Base-by-base conservation (phyloP, 2,329 filamentous ascomycete genomes). In the Chaetomium strumarium region DNA sequence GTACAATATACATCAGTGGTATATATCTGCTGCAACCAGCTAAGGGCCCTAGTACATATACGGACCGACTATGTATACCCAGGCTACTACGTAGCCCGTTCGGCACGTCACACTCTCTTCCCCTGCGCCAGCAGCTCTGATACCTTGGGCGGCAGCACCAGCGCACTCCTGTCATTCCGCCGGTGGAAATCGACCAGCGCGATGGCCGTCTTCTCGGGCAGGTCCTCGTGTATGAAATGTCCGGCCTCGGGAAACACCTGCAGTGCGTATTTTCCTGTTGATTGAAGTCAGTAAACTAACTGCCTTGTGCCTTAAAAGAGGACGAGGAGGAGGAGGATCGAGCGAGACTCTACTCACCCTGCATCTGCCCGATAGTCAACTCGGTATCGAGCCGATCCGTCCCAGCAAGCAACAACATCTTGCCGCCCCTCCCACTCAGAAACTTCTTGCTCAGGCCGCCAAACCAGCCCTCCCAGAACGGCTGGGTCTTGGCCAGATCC, bases 401-500 rank as follows among this genome's bases (percentile, higher is more conserved):
- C 16, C 91, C 91, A 3, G 91, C 92, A 31, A 96, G 77, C 47
- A 96, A 71, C 46, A 96, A 72, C 55, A 95, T 69, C 68, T 96
- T 96, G 9, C 90, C 91, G 29, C 89, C 91, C 57, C 79, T 83
- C 0, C 87, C 88, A 48, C 77, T 78, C 40, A 96, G 75, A 65
- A 97, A 99, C 70, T 95, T 96, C 62, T 81, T 81, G 67, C 89
- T 95, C 62, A 97, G 76, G 0, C 90, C 90, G 11, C 81, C 77
- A 65, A 96, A 97, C 92, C 92, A 99, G 59, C 83, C 86, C 67
- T 93, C 85, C 92, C 92, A 99, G 68, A 91, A 97, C 0, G 87
- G 83, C 64, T 95, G 86, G 9, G 93, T 97, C 36, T 82, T 81
- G 0, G 78, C 81, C 24, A 97, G 76, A 65, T 96, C 84, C 3